Conservation (phyloP, 495 filamentous ascomycete genomes). For the Aspergillus nidulans region DNA sequence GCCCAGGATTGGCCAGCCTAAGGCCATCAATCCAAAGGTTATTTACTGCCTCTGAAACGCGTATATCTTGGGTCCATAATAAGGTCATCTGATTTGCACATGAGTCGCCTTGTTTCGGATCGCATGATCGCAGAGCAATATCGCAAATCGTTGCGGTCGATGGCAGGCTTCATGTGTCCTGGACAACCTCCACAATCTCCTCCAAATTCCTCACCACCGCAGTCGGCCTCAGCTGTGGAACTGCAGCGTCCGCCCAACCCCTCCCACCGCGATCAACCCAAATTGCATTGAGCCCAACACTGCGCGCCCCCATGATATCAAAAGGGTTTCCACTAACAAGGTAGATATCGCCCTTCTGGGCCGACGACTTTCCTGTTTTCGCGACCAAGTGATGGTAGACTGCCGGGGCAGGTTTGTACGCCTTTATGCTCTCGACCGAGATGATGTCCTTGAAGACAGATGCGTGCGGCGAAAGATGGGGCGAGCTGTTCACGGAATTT, state of each 20-base stretch:
- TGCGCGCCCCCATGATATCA: slow-evolving; percentile 56
- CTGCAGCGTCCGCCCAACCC: slow-evolving; percentile 37
- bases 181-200: slow-evolving; percentile 24
- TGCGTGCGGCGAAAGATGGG: slow-evolving; percentile 48
- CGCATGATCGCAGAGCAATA: no score
- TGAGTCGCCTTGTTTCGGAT: background rate
- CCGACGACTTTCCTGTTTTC: slow-evolving; percentile 45
- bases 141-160: no score
- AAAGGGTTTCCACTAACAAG: slow-evolving; percentile 77
- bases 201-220: slow-evolving; percentile 28
- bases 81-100: background rate
- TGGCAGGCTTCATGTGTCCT: background rate
- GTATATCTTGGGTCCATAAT: background rate
- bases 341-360: slow-evolving; percentile 56
- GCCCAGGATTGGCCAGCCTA: background rate
- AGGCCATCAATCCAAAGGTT: background rate
- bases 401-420: slow-evolving; percentile 67
- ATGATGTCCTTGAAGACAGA: slow-evolving; percentile 53
- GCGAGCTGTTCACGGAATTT: slow-evolving; percentile 53
- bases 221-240: slow-evolving; percentile 26
- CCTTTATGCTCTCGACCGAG: slow-evolving; percentile 54
- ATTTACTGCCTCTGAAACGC: background rate
- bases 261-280: slow-evolving; percentile 62
- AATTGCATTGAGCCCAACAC: slow-evolving; percentile 51
- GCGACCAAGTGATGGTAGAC: slow-evolving; percentile 57